These are phyloP conservation scores for Plenodomus biglobosus DNA, from an alignment of 2,329 filamentous ascomycete species.

Conservation along the genomic window DNA sequence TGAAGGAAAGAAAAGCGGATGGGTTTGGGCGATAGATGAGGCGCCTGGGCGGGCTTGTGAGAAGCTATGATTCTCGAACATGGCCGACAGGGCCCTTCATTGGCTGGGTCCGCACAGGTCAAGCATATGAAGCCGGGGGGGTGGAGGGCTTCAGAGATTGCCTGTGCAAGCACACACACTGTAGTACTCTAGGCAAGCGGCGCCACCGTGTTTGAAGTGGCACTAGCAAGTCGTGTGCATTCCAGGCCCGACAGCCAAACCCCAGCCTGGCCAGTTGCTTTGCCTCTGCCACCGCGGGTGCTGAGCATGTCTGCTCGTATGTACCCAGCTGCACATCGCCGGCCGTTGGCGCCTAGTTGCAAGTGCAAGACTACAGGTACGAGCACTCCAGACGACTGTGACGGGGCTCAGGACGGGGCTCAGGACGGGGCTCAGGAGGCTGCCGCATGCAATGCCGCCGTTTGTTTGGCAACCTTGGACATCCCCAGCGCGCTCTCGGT, in stretches of 20 bases:
- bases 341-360: not conserved
- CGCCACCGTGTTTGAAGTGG: constrained; percentile 33
- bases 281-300: not conserved
- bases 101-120: constrained; percentile 27
- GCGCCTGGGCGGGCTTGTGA: constrained; percentile 21
- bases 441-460: constrained; percentile 18
- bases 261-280: too few species aligned
- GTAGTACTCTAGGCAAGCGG: too few species aligned
- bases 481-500: constrained; percentile 11
- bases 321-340: not conserved
- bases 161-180: too few species aligned
- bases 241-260: not conserved
- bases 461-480: constrained; percentile 22
- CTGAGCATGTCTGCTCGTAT: not conserved
- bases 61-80: constrained; percentile 21
- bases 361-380: too few species aligned
- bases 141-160: constrained; percentile 13
- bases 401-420: too few species aligned
- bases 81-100: constrained; percentile 28
- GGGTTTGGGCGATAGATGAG: constrained; percentile 40
- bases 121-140: constrained; percentile 17
- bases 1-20: constrained; percentile 31
- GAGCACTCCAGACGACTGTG: too few species aligned
- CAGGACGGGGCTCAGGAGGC: constrained; percentile 21
- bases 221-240: constrained; percentile 14